phyloP scores from a whole-genome alignment of 768 basidiomycete species.

The Russula emetica region DNA sequence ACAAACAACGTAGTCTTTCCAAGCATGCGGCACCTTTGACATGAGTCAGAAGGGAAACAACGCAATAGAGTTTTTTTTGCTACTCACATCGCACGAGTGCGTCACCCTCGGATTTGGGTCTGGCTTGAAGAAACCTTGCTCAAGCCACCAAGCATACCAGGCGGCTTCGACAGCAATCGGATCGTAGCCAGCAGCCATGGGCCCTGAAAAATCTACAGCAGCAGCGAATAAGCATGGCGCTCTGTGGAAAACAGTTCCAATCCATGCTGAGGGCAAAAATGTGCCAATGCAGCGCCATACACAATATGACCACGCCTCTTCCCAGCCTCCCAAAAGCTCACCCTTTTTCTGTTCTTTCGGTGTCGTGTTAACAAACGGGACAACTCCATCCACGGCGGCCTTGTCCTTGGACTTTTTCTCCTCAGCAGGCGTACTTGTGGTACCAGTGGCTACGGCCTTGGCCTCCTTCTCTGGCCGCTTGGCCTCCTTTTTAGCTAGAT shows the following conservation, averaged over 20 bases:
- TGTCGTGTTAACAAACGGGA: conserved; percentile 82
- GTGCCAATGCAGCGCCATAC: no score
- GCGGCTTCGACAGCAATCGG: conserved; percentile 91
- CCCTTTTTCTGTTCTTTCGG: conserved; percentile 94
- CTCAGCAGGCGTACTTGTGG: conserved; percentile 37
- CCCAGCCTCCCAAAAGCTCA: conserved; percentile 32
- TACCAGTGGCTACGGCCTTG: conserved; percentile 40
- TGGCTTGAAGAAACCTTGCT: conserved; percentile 87
- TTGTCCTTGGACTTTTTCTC: conserved; percentile 80
- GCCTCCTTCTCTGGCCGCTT: conserved; percentile 77
- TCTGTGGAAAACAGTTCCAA: neutral
- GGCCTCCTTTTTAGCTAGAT: conserved; percentile 79
- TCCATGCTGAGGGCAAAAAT: neutral
- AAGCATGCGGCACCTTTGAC: conserved; percentile 85
- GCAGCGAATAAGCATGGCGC: neutral
- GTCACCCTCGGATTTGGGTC: conserved; percentile 59
- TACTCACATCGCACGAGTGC: conserved; percentile 74
- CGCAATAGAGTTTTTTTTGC: neutral
- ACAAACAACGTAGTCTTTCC: conserved; percentile 86
- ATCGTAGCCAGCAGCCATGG: conserved; percentile 93
- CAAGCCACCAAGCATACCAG: conserved; percentile 98
- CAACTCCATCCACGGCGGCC: conserved; percentile 64
- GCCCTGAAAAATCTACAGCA: conserved; percentile 67
- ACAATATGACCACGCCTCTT: neutral
- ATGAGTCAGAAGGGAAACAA: neutral